A percentile compares a stretch with the other conserved stretches of the same genome.
Evolutionary conservation across 192 early-diverging fungal genomes (phyloP).

Genomic region (Podila epicladia): DNA sequence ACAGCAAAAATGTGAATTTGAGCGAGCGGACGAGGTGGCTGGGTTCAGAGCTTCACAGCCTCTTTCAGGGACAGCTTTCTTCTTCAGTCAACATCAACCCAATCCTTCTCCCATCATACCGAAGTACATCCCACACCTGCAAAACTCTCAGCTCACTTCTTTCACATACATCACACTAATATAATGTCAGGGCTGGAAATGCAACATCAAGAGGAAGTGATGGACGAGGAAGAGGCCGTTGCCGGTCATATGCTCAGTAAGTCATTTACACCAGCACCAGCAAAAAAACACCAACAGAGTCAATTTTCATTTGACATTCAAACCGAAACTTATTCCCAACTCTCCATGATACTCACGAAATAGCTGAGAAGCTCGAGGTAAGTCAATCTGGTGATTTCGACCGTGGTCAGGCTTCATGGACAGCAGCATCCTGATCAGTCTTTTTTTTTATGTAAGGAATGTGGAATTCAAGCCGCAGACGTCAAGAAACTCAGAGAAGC

Average conservation of each 20-base stretch:
- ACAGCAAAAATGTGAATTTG: no score
- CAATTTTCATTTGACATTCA: conserved; percentile 1
- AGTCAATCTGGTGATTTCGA: neutral
- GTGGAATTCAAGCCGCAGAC: conserved; percentile 73
- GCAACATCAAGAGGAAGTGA: conserved; percentile 23
- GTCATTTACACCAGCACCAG: neutral
- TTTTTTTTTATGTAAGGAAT: conserved; percentile 56
- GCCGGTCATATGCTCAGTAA: conserved; percentile 38
- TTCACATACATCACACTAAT: neutral
- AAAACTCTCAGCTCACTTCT: neutral
- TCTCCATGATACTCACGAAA: neutral
- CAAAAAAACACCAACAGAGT: neutral
- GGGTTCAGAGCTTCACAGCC: no score
- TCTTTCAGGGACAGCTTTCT: no score
- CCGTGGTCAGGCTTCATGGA: neutral
- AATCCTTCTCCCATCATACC: neutral
- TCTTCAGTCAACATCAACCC: neutral
- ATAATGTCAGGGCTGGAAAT: conserved; percentile 32
- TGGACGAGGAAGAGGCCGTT: conserved; percentile 32
- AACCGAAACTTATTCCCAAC: neutral
- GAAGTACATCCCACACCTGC: neutral
- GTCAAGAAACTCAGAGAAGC: conserved; percentile 88
- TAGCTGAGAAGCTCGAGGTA: conserved; percentile 50
- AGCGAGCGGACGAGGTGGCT: no score
- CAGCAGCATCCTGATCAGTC: neutral